phyloP scores from a whole-genome alignment of 176 grass and related monocot genomes.

The Luzula sylvatica region DNA sequence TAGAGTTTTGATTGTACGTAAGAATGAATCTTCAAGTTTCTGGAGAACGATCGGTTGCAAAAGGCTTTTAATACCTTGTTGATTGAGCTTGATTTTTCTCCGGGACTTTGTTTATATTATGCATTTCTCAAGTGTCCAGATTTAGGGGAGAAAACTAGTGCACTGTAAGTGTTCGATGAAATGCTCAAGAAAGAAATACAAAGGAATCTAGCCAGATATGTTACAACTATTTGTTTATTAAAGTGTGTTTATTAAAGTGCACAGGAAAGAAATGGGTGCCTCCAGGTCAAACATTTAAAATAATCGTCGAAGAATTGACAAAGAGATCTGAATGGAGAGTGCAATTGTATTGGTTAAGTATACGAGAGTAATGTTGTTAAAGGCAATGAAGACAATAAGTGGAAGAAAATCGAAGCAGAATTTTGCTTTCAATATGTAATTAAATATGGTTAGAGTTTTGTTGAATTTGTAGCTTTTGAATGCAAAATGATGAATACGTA shows the following conservation, averaged over 20 bases:
- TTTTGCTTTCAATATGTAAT: constrained; percentile 22
- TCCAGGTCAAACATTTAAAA: constrained; percentile 40
- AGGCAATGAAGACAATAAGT: constrained; percentile 43
- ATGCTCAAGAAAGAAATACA: no score
- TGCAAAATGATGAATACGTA: no score
- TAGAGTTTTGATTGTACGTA: no score
- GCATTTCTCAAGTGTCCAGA: constrained; percentile 37
- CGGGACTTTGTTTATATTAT: constrained; percentile 50
- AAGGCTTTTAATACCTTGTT: constrained; percentile 33
- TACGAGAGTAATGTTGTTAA: constrained; percentile 42
- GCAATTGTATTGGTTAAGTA: constrained; percentile 36
- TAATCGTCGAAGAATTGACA: constrained; percentile 38
- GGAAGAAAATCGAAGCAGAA: constrained; percentile 58
- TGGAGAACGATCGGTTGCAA: constrained; percentile 38
- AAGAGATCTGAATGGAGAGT: constrained; percentile 40
- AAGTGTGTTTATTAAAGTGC: constrained; percentile 41
- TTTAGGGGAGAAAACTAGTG: constrained; percentile 16
- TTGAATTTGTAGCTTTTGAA: no score
- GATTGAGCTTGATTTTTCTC: constrained; percentile 30
- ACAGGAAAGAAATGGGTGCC: constrained; percentile 48
- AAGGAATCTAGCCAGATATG: constrained; percentile 62
- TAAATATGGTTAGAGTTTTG: no score
- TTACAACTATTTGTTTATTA: constrained; percentile 59
- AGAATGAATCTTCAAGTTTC: no score
- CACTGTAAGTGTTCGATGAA: constrained; percentile 26